Conservation (phyloP, 306 rosid genomes). For the Prunus mume region DNA sequence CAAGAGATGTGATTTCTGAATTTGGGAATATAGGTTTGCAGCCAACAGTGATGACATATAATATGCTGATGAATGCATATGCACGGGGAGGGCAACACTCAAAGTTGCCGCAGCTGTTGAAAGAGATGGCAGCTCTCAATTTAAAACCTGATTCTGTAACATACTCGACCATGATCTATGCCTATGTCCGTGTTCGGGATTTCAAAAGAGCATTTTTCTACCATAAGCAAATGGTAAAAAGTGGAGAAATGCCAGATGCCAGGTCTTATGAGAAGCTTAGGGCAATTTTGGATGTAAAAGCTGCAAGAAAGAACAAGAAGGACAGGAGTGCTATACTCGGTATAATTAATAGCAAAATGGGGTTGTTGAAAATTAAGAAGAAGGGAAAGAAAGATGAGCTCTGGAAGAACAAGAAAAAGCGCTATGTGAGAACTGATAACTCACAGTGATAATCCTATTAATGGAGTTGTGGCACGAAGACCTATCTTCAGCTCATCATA, state of each 20-base stretch:
- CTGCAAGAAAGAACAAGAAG: constrained; percentile 58
- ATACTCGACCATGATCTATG: constrained; percentile 79
- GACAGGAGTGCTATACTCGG: constrained; percentile 65
- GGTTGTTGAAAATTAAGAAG: constrained; percentile 48
- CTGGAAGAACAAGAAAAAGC: constrained; percentile 71
- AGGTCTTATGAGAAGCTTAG: constrained; percentile 65
- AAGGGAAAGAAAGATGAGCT: constrained; percentile 79
- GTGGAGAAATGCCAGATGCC: constrained; percentile 59
- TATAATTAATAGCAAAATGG: constrained; percentile 51
- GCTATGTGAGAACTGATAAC: constrained; percentile 22
- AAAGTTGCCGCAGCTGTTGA: constrained; percentile 70
- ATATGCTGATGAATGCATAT: constrained; percentile 84
- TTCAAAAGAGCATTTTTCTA: constrained; percentile 66
- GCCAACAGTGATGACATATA: constrained; percentile 80
- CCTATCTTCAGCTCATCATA: background rate
- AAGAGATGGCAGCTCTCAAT: constrained; percentile 69
- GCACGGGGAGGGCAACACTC: constrained; percentile 81
- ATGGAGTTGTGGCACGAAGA: background rate
- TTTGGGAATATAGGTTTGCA: constrained; percentile 69
- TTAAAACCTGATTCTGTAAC: constrained; percentile 81
- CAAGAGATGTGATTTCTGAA: constrained; percentile 74
- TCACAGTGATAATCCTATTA: background rate
- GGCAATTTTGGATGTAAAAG: constrained; percentile 61
- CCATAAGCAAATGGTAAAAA: constrained; percentile 77
- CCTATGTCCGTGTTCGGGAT: constrained; percentile 68